phyloP scores from a whole-genome alignment of 2,329 filamentous ascomycete genomes.

The Sphaerulina musiva region DNA sequence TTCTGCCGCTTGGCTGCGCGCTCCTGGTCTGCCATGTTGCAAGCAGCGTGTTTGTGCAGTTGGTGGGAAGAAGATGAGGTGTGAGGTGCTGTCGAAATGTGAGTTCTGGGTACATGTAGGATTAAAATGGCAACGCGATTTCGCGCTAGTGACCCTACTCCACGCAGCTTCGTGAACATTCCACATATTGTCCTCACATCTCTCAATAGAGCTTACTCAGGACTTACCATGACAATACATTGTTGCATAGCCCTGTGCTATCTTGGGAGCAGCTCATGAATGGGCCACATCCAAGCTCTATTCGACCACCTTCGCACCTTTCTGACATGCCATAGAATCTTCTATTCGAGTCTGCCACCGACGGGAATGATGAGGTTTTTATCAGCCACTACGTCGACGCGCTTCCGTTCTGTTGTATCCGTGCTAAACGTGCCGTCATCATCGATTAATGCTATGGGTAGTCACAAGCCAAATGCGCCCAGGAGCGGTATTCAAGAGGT shows the following conservation, averaged over 20 bases:
- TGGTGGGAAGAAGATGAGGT: background rate
- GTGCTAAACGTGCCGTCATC: too few species aligned
- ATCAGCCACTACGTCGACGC: too few species aligned
- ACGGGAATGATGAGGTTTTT: too few species aligned
- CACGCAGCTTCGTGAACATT: background rate
- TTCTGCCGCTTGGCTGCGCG: constrained; percentile 14
- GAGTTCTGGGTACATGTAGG: background rate
- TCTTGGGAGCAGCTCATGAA: background rate
- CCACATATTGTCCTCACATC: background rate
- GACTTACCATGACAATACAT: too few species aligned
- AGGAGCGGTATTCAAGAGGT: too few species aligned
- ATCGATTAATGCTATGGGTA: too few species aligned
- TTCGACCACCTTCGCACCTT: too few species aligned
- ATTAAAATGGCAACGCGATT: background rate
- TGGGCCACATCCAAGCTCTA: too few species aligned
- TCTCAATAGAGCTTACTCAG: background rate
- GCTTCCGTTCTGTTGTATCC: too few species aligned
- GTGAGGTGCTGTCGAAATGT: background rate
- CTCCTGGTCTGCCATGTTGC: constrained; percentile 11
- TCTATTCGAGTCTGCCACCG: too few species aligned
- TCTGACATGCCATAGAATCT: too few species aligned
- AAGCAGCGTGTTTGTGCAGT: background rate
- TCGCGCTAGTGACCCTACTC: background rate
- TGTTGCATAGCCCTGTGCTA: background rate
- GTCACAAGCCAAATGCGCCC: too few species aligned